phyloP scores from a whole-genome alignment of 1,284 basidiomycete species.

The Exobasidium cylindrosporum region DNA sequence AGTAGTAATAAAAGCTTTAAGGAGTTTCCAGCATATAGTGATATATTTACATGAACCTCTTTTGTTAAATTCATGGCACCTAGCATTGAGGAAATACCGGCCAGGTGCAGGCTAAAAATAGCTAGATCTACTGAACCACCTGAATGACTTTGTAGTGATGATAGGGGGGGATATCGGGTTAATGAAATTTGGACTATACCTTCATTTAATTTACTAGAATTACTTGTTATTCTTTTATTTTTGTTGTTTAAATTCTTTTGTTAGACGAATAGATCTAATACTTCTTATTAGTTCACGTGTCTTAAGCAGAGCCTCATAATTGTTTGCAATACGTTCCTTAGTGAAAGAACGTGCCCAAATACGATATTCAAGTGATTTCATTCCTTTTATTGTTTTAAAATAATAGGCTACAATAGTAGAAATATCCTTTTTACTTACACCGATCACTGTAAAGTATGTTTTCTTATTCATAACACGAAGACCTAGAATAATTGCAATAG shows the following conservation, averaged over 20 bases:
- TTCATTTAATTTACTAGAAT: conserved; percentile 11
- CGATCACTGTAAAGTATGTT: background rate
- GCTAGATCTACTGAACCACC: conserved; percentile 51
- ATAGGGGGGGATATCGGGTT: conserved; percentile 38
- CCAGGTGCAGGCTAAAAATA: conserved; percentile 45
- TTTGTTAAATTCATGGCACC: conserved; percentile 42
- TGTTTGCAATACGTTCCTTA: background rate
- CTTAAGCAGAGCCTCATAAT: background rate
- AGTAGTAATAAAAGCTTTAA: background rate
- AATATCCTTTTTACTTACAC: background rate
- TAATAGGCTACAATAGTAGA: background rate
- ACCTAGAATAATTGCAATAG: conserved; percentile 15
- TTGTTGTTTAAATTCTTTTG: conserved; percentile 10
- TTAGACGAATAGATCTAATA: conserved; percentile 19
- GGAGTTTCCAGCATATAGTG: conserved; percentile 1
- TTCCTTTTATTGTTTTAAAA: background rate
- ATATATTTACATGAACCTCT: background rate
- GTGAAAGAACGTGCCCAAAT: background rate
- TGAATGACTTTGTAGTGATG: conserved; percentile 50
- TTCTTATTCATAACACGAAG: conserved; percentile 10
- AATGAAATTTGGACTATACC: conserved; percentile 24
- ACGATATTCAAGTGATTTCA: background rate
- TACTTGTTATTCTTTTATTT: conserved; percentile 1
- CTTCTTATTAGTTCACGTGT: conserved; percentile 19
- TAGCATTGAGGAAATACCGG: conserved; percentile 47